phyloP scores from a whole-genome alignment of 768 basidiomycete species.

The Lactifluus subvellereus region DNA sequence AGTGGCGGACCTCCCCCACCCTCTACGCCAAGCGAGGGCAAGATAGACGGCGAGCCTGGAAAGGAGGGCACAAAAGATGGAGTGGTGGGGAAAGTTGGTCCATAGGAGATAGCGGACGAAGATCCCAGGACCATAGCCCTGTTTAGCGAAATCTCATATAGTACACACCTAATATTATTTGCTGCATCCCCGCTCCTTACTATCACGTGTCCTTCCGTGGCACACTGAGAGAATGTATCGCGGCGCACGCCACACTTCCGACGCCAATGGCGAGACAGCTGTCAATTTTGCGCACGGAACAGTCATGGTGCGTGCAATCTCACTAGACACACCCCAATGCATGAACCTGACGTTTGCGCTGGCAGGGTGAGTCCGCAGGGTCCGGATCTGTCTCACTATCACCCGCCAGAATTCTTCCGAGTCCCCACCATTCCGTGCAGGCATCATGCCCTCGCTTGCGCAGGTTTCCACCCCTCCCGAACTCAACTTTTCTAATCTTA shows the following conservation, averaged over 20 bases:
- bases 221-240: no score
- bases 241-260: no score
- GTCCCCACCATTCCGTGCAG: background rate
- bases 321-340: no score
- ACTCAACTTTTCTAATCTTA: background rate
- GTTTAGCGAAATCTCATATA: background rate
- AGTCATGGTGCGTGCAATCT: constrained; percentile 26
- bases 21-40: constrained; percentile 4
- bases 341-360: no score
- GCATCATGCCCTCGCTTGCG: no score
- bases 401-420: background rate
- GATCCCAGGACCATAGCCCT: background rate
- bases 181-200: constrained; percentile 1
- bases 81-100: background rate
- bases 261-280: no score
- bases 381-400: constrained; percentile 1
- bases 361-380: constrained; percentile 2
- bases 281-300: constrained; percentile 4
- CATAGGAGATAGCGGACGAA: constrained; percentile 3
- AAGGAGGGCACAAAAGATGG: background rate
- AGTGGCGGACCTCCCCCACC: constrained; percentile 19
- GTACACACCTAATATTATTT: constrained; percentile 12
- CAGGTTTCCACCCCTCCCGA: no score
- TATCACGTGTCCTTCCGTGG: no score
- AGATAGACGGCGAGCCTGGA: background rate